Conservation (phyloP, 2,329 filamentous ascomycete species). For the Knufia fluminis region DNA sequence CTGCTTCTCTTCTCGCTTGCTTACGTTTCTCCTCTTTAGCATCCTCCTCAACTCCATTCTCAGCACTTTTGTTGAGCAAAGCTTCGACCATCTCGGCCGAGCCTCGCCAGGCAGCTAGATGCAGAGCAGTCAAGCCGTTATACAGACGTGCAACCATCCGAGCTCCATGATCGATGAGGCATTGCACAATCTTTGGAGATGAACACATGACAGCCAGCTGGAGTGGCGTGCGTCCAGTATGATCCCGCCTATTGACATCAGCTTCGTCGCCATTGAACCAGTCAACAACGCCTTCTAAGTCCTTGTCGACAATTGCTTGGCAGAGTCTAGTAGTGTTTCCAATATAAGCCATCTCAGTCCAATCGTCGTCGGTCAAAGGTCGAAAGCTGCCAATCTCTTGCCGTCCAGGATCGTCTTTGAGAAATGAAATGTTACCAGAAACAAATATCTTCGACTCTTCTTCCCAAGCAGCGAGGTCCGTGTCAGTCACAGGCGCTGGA, state of each 20-base stretch:
- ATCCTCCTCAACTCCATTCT: slow-evolving; percentile 60
- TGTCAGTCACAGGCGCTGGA: slow-evolving; percentile 56
- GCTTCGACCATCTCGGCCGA: slow-evolving; percentile 59
- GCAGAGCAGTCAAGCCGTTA: slow-evolving; percentile 73
- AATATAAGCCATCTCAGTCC: slow-evolving; percentile 86
- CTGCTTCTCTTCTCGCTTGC: slow-evolving; percentile 15
- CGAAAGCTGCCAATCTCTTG: slow-evolving; percentile 68
- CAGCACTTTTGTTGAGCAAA: slow-evolving; percentile 62
- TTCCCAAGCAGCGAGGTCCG: slow-evolving; percentile 62
- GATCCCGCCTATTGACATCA: slow-evolving; percentile 65
- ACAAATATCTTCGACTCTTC: slow-evolving; percentile 69
- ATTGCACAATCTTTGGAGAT: slow-evolving; percentile 59
- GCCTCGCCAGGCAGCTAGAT: slow-evolving; percentile 66
- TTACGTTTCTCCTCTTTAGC: slow-evolving; percentile 24
- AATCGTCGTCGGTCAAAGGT: slow-evolving; percentile 70
- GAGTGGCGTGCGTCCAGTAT: slow-evolving; percentile 68
- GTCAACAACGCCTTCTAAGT: slow-evolving; percentile 59
- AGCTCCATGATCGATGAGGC: slow-evolving; percentile 61
- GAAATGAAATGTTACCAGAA: slow-evolving; percentile 61
- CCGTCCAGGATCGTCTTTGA: slow-evolving; percentile 72
- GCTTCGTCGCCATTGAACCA: slow-evolving; percentile 54
- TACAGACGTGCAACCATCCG: slow-evolving; percentile 65
- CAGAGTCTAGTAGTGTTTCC: slow-evolving; percentile 69
- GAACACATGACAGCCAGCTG: slow-evolving; percentile 66
- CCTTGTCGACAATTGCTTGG: slow-evolving; percentile 68